Conservation (phyloP, 306 rosid genomes). For the Dalbergia oliveri region DNA sequence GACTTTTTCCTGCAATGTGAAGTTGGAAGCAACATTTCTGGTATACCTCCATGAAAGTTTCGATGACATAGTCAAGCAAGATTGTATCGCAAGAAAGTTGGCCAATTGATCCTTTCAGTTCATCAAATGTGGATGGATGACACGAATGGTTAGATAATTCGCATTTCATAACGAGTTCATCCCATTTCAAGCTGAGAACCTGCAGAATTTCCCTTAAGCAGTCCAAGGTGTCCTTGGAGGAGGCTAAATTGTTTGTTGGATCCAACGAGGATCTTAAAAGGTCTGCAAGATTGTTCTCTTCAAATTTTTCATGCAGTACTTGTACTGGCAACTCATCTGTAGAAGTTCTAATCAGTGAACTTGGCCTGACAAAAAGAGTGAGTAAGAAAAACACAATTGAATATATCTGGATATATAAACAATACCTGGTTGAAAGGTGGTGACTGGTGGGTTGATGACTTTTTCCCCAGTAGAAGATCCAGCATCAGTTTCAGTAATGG, state of each 20-base stretch:
- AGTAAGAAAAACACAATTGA: not conserved
- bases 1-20: constrained; percentile 51
- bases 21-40: constrained; percentile 51
- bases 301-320: constrained; percentile 18
- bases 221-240: constrained; percentile 50
- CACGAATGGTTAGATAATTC: constrained; percentile 51
- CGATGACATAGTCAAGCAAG: constrained; percentile 61
- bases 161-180: constrained; percentile 52
- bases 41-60: constrained; percentile 59
- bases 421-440: constrained; percentile 54
- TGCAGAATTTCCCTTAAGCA: constrained; percentile 51
- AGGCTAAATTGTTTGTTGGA: constrained; percentile 28
- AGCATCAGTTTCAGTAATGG: constrained; percentile 44
- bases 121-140: constrained; percentile 54
- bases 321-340: constrained; percentile 56
- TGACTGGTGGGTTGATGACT: constrained; percentile 40
- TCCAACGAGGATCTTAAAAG: constrained; percentile 38
- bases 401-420: constrained; percentile 5
- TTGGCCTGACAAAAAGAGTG: constrained; percentile 33
- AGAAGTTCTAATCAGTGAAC: constrained; percentile 35
- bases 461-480: constrained; percentile 48
- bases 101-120: constrained; percentile 51
- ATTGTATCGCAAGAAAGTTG: constrained; percentile 48
- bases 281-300: constrained; percentile 49
- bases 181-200: constrained; percentile 60